These are phyloP conservation scores for Aureobasidium sp. DNA, from an alignment of 2,329 filamentous ascomycete species.

Conservation along the genomic window DNA sequence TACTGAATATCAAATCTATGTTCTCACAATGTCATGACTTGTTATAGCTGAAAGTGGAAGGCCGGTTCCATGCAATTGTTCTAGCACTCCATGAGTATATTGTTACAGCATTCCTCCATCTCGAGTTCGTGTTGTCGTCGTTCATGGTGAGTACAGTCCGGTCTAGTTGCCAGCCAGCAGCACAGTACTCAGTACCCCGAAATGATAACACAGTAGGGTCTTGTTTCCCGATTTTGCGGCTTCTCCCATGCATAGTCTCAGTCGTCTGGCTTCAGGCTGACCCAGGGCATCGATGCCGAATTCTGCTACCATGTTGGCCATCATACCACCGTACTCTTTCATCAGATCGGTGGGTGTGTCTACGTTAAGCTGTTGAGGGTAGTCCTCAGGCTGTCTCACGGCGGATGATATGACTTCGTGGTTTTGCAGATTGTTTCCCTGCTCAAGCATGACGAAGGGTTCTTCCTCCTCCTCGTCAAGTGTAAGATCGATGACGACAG, in stretches of 20 bases:
- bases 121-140: neutral
- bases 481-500: neutral
- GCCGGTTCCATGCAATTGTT: no score
- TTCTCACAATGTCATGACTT: no score
- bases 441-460: neutral
- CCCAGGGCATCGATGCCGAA: neutral
- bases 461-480: neutral
- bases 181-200: neutral
- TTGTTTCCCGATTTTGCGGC: neutral
- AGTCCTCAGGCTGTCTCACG: neutral
- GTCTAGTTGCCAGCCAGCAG: neutral
- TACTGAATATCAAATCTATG: no score
- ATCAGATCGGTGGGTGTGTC: neutral
- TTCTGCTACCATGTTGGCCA: neutral
- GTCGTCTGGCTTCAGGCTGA: neutral
- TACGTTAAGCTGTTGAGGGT: neutral
- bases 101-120: neutral
- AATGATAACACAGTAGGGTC: neutral
- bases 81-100: no score
- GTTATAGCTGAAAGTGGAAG: no score
- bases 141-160: no score
- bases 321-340: neutral
- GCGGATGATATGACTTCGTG: neutral
- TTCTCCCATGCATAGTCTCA: neutral
- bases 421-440: neutral